A percentile compares a stretch with the other conserved stretches of the same genome.
phyloP scores from a whole-genome alignment of 176 grass and related monocot species.

The maize (Zea mays) region DNA sequence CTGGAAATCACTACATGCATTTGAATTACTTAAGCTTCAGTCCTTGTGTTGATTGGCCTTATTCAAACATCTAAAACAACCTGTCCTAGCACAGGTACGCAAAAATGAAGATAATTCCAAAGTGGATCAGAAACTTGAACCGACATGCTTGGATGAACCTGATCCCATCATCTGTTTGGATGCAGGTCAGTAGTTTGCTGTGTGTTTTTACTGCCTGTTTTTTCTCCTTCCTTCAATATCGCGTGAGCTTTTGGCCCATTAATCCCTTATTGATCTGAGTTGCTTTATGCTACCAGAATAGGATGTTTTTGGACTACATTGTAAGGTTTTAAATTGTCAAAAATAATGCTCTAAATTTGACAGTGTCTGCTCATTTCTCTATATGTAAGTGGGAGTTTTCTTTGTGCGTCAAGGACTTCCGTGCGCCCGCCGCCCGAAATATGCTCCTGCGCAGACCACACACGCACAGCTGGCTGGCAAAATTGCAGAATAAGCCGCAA shows the following conservation, averaged over 20 bases:
- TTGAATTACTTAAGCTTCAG: background rate
- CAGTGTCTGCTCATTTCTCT: background rate
- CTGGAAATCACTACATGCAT: background rate
- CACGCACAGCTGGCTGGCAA: no score
- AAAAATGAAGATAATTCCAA: conserved; percentile 55
- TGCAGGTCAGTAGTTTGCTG: conserved; percentile 47
- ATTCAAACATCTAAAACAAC: background rate
- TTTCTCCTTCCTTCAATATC: background rate
- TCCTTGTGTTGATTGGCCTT: background rate
- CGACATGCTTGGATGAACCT: conserved; percentile 41
- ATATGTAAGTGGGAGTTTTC: no score
- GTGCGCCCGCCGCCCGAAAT: no score
- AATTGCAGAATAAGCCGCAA: no score
- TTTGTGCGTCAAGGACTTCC: no score
- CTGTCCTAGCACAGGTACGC: conserved; percentile 55
- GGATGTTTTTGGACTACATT: background rate
- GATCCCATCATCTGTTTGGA: conserved; percentile 35
- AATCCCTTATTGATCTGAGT: background rate
- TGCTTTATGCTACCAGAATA: conserved; percentile 3
- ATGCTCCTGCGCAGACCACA: no score
- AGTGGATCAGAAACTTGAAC: conserved; percentile 38
- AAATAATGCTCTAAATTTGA: background rate
- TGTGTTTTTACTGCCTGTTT: background rate
- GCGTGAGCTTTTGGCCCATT: background rate
- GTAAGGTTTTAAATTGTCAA: background rate